phyloP scores from a whole-genome alignment of 495 filamentous ascomycete genomes.

The Choiromyces venosus region DNA sequence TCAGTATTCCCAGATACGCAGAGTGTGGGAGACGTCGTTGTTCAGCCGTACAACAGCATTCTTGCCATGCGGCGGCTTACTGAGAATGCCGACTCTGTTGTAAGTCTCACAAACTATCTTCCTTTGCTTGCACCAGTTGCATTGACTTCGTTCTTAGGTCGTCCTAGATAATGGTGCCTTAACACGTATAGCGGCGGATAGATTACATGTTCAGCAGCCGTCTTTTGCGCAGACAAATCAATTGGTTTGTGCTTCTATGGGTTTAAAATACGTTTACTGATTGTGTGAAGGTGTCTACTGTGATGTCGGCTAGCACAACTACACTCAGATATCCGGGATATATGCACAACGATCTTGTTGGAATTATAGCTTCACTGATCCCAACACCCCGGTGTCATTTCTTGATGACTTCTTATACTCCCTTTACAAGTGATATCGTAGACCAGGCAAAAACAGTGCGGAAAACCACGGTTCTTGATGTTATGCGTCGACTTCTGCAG shows the following conservation, averaged over 20 bases:
- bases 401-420: conserved; percentile 95
- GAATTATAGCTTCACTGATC: conserved; percentile 91
- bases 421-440: conserved; percentile 90
- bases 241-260: conserved; percentile 52
- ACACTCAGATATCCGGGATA: conserved; percentile 95
- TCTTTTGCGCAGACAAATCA: conserved; percentile 98
- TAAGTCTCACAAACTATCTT: conserved; percentile 1
- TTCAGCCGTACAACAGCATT: conserved; percentile 96
- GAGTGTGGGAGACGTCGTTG: conserved; percentile 78
- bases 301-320: conserved; percentile 97
- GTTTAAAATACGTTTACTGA: conserved; percentile 47
- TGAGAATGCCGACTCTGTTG: conserved; percentile 91
- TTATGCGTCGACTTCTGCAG: conserved; percentile 91
- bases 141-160: conserved; percentile 48
- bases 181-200: conserved; percentile 86
- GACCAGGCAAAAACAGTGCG: conserved; percentile 95
- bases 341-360: conserved; percentile 98
- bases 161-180: conserved; percentile 94
- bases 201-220: conserved; percentile 86
- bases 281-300: conserved; percentile 56
- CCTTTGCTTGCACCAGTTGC: neutral
- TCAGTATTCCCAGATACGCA: conserved; percentile 94
- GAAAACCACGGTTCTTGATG: conserved; percentile 94
- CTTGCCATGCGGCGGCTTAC: conserved; percentile 85
- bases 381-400: conserved; percentile 96